Evolutionary conservation across 345 rosid species (phyloP), one percentile per base, ranked within the genome.

Genomic region (Euphorbia pulcherrima): DNA sequence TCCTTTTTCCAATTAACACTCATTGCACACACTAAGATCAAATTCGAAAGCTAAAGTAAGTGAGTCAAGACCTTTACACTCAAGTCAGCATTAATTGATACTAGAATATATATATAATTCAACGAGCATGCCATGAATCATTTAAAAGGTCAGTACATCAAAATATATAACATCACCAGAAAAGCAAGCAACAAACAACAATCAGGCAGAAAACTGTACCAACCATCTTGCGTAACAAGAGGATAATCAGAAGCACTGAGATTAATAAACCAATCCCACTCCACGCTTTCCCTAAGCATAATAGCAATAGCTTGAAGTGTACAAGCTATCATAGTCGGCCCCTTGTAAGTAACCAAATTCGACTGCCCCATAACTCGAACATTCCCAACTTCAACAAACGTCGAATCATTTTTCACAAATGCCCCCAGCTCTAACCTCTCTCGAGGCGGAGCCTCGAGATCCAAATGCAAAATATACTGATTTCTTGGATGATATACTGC

Each of bases 201-300:
- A 35, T 24, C n/a, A 53, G 24, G 46, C 51, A 67, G 72, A 63
- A 55, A 51, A 52, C 4, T 18, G 29, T 44, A 86, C 95, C 80
- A 75, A 92, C 98, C 98, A 70, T 92, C 97, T 85, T 87, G 97
- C 48, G 95, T 90, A 56, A 90, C 84, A 61, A 92, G 97, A 69
- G 97, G 97, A 81, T 92, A 90, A 65, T 92, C 98, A 0, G 95
- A 90, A 57, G 98, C 97, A 12, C 97, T 92, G 74, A 90, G 92
- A 73, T 92, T 92, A 44, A 92, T 78, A 81, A 92, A 92, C 97
- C 97, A 92, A 76, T 90, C 97, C 98, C 96, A 92, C 28, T 83
- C 90, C 73, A 88, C 71, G 81, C 91, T 90, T 76, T 92, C 97
- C 80, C 82, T 86, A 54, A 92, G 75, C 82, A 90, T 65, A 60